These are phyloP conservation scores for Phaeosphaeriaceae sp. DNA, from an alignment of 2,329 filamentous ascomycete genomes.

Conservation along the genomic window DNA sequence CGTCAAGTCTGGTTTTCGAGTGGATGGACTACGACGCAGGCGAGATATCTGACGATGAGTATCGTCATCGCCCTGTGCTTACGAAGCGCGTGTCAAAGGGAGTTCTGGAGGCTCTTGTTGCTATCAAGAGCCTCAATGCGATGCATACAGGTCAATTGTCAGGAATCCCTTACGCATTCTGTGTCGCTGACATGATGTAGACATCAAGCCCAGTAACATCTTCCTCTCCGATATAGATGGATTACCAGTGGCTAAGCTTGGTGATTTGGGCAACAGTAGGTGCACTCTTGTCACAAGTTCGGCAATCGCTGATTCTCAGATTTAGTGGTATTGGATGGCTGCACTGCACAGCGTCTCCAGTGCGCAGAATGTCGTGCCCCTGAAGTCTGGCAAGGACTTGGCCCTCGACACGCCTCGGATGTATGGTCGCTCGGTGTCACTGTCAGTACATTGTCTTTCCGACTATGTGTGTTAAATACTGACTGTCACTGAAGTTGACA, in stretches of 20 bases:
- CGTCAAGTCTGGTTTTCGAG: conserved; percentile 28
- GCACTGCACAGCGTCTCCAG: conserved; percentile 7
- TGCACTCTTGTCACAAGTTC: not conserved
- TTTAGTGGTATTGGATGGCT: conserved; percentile 8
- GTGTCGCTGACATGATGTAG: conserved; percentile 10
- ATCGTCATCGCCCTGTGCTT: conserved; percentile 13
- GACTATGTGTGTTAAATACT: conserved; percentile 2
- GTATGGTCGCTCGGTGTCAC: conserved; percentile 32
- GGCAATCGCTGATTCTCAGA: not conserved
- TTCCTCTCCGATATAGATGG: conserved; percentile 21
- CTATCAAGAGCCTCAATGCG: conserved; percentile 11
- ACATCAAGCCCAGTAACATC: conserved; percentile 30
- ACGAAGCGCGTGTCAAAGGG: conserved; percentile 19
- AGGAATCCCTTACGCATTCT: not conserved
- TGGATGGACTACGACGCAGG: conserved; percentile 29
- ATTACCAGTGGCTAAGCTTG: conserved; percentile 23
- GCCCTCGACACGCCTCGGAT: conserved; percentile 26
- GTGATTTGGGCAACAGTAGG: conserved; percentile 26
- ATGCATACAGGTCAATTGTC: conserved; percentile 22
- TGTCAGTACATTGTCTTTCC: conserved; percentile 12
- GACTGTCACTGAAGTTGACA: conserved; percentile 19
- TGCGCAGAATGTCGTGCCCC: conserved; percentile 9
- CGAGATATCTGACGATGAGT: not conserved
- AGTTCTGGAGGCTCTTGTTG: conserved; percentile 18
- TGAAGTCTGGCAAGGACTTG: conserved; percentile 15